Percentiles rank a stretch among this genome's conserved stretches.
phyloP scores from a whole-genome alignment of 139 green algal genomes.

The Chlorella sp. region DNA sequence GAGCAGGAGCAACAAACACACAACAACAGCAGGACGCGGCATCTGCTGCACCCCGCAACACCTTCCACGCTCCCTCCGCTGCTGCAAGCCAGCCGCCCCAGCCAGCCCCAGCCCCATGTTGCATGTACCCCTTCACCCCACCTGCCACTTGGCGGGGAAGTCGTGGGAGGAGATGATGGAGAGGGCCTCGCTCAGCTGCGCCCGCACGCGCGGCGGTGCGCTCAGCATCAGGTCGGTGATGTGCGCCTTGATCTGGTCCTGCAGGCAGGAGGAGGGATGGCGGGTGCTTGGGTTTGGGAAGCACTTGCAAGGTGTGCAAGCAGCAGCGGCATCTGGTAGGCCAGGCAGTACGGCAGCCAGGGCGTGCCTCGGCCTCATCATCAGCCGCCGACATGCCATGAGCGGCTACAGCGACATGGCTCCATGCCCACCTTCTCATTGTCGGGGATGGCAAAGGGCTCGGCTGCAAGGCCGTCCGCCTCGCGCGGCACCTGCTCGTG shows the following conservation, averaged over 20 bases:
- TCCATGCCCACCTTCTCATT: slow-evolving; percentile 61
- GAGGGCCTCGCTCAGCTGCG: slow-evolving; percentile 94
- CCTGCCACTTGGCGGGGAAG: slow-evolving; percentile 90
- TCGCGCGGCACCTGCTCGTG: background rate
- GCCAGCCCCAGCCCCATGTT: too few relatives aligned
- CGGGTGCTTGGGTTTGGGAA: too few relatives aligned
- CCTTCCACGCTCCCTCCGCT: too few relatives aligned
- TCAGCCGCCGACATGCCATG: background rate
- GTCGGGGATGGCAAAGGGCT: slow-evolving; percentile 56
- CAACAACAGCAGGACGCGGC: too few relatives aligned
- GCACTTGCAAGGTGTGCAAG: background rate
- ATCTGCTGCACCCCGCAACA: too few relatives aligned
- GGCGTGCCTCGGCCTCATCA: too few relatives aligned
- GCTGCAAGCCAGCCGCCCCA: too few relatives aligned
- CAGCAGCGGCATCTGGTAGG: too few relatives aligned
- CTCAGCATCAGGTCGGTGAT: slow-evolving; percentile 94
- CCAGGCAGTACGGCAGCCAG: too few relatives aligned
- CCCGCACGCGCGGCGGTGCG: slow-evolving; percentile 73
- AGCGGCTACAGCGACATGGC: background rate
- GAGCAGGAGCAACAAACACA: too few relatives aligned
- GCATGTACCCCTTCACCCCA: too few relatives aligned
- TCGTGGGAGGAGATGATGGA: slow-evolving; percentile 91
- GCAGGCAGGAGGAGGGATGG: slow-evolving; percentile 9
- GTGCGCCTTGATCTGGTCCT: slow-evolving; percentile 90
- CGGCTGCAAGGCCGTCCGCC: slow-evolving; percentile 7